Evolutionary conservation across 1,139 yeast genomes (phyloP).

Genomic region (Hansenula anomala): DNA sequence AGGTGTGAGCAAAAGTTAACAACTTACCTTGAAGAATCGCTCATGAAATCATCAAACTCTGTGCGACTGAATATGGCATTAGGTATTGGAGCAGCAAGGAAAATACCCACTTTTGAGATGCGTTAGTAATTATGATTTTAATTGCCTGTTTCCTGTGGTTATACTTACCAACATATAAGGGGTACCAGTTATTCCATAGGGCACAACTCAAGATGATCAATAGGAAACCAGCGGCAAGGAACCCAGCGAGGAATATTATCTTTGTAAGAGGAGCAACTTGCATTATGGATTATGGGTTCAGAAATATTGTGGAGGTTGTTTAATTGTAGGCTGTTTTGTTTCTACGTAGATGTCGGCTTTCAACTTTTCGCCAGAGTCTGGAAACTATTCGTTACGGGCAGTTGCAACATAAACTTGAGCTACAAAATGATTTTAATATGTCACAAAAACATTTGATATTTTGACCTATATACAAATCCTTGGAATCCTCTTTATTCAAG

Average conservation of each 20-base stretch:
- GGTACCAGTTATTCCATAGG: constrained; percentile 63
- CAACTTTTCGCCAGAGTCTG: neutral
- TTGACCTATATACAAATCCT: constrained; percentile 3
- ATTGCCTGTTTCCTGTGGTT: no score
- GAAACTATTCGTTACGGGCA: neutral
- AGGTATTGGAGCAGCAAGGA: constrained; percentile 69
- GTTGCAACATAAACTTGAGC: neutral
- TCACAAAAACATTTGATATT: neutral
- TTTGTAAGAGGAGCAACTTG: constrained; percentile 54
- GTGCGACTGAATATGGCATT: constrained; percentile 46
- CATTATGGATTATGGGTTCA: no score
- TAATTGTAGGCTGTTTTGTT: no score
- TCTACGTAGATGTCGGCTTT: neutral
- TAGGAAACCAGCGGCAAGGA: constrained; percentile 71
- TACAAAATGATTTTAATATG: neutral
- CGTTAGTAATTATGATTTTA: constrained; percentile 3
- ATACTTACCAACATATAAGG: constrained; percentile 55
- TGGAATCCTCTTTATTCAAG: no score
- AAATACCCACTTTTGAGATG: constrained; percentile 39
- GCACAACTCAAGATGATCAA: constrained; percentile 71
- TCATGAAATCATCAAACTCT: constrained; percentile 54
- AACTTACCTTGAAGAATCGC: constrained; percentile 40
- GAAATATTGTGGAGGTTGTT: no score
- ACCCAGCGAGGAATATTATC: constrained; percentile 64
- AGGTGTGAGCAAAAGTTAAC: neutral